Conservation (phyloP, 352 stramenopile genomes). For the Thalassiosira livingstoniorum region DNA sequence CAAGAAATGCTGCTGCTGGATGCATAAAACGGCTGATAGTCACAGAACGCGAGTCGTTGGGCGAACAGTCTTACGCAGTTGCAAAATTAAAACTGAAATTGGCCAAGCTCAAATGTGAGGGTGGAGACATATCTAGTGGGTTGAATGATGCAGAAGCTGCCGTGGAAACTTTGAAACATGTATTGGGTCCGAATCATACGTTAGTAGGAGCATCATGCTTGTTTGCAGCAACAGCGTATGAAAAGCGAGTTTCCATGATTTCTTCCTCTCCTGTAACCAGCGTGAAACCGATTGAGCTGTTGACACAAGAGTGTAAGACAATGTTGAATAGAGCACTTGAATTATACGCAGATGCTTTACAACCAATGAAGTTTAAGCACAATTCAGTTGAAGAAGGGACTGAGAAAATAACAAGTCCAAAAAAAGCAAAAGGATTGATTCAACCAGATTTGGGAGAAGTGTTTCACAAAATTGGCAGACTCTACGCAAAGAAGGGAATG, state of each 20-base stretch:
- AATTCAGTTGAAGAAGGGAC: slow-evolving; percentile 7
- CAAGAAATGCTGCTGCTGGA: slow-evolving; percentile 22
- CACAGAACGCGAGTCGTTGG: slow-evolving; percentile 48
- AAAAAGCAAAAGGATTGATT: not conserved
- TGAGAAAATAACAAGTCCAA: no score
- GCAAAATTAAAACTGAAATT: slow-evolving; percentile 58
- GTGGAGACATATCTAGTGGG: slow-evolving; percentile 41
- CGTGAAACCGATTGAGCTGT: not conserved
- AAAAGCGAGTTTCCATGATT: slow-evolving; percentile 32
- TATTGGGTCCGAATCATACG: slow-evolving; percentile 44
- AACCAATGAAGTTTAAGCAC: slow-evolving; percentile 48
- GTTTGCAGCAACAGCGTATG: slow-evolving; percentile 55
- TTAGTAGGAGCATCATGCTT: slow-evolving; percentile 42
- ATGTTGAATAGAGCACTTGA: slow-evolving; percentile 54
- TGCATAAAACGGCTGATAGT: slow-evolving; percentile 33
- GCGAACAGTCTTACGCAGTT: slow-evolving; percentile 49
- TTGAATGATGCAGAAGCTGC: slow-evolving; percentile 40
- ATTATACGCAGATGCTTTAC: slow-evolving; percentile 49
- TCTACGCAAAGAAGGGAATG: slow-evolving; percentile 50
- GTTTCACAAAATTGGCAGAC: slow-evolving; percentile 45
- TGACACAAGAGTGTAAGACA: slow-evolving; percentile 43
- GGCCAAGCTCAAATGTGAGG: slow-evolving; percentile 50
- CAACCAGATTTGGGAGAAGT: slow-evolving; percentile 51
- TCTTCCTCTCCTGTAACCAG: slow-evolving; percentile 5
- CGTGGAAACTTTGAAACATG: slow-evolving; percentile 20